These are phyloP conservation scores for Podospora tetraspora DNA, from an alignment of 495 filamentous ascomycete genomes.

Conservation along the genomic window DNA sequence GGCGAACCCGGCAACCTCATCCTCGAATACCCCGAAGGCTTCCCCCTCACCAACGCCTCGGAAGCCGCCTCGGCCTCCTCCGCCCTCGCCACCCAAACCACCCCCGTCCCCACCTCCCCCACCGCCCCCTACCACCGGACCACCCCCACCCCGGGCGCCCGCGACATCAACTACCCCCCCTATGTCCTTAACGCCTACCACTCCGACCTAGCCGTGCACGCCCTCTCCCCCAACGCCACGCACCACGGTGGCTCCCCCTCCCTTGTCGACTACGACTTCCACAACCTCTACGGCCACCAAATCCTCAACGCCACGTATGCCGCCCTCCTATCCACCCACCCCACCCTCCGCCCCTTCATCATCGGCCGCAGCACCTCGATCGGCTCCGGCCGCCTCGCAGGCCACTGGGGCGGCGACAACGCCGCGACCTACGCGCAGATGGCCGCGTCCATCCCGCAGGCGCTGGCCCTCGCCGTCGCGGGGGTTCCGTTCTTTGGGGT, in stretches of 20 bases:
- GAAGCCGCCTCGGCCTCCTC: constrained; percentile 58
- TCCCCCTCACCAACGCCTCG: constrained; percentile 62
- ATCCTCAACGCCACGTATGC: constrained; percentile 77
- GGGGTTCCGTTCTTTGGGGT: constrained; percentile 86
- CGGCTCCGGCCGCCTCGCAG: constrained; percentile 73
- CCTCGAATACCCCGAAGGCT: constrained; percentile 65
- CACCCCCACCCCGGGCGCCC: constrained; percentile 60
- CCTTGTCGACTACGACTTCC: constrained; percentile 77
- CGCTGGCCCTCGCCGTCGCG: constrained; percentile 71
- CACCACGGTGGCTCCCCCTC: constrained; percentile 60
- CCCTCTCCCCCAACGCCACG: constrained; percentile 72
- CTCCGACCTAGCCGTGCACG: constrained; percentile 68
- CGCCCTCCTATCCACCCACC: constrained; percentile 57
- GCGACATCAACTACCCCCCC: constrained; percentile 74
- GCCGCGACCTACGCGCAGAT: constrained; percentile 60
- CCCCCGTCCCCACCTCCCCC: constrained; percentile 37
- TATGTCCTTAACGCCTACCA: constrained; percentile 79
- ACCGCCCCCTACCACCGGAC: constrained; percentile 52
- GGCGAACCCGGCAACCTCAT: constrained; percentile 59
- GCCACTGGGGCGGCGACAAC: constrained; percentile 89
- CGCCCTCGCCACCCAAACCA: constrained; percentile 30
- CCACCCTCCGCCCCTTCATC: constrained; percentile 72
- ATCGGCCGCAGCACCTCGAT: constrained; percentile 81
- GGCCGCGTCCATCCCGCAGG: constrained; percentile 77
- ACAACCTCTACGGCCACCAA: constrained; percentile 70